Conservation (phyloP, 306 rosid genomes). For the Sechiopsis laciniata region DNA sequence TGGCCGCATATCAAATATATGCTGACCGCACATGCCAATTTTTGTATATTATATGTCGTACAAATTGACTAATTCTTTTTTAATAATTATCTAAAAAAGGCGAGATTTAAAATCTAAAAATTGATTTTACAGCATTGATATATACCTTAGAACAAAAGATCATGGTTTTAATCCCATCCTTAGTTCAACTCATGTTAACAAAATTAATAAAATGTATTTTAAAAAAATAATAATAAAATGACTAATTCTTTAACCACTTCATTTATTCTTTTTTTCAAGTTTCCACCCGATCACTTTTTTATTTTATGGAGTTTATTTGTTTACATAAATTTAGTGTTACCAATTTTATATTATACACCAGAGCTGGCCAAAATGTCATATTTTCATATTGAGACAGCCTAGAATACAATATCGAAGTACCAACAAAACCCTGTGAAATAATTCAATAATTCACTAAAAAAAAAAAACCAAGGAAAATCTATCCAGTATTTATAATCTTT, state of each 20-base stretch:
- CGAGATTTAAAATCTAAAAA: too few species aligned
- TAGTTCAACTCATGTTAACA: too few species aligned
- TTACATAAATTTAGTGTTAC: neutral
- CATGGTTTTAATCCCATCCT: too few species aligned
- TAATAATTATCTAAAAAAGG: too few species aligned
- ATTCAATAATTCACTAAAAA: neutral
- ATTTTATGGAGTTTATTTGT: neutral
- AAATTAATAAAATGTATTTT: too few species aligned
- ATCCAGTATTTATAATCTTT: neutral
- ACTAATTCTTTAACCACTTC: neutral
- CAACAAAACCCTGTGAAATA: too few species aligned
- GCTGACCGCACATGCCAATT: constrained; percentile 3
- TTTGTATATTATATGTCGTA: neutral
- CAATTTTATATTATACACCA: neutral
- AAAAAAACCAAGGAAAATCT: neutral
- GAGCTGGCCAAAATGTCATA: neutral
- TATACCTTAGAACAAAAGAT: too few species aligned
- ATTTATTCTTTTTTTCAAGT: neutral
- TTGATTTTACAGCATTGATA: too few species aligned
- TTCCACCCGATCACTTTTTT: neutral
- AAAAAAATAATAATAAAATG: too few species aligned
- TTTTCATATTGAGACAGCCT: neutral
- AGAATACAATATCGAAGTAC: neutral
- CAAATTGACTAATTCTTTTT: neutral
- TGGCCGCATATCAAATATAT: neutral